Base-by-base conservation (phyloP, 2,329 filamentous ascomycete genomes). In the Ascochyta koolunga region DNA sequence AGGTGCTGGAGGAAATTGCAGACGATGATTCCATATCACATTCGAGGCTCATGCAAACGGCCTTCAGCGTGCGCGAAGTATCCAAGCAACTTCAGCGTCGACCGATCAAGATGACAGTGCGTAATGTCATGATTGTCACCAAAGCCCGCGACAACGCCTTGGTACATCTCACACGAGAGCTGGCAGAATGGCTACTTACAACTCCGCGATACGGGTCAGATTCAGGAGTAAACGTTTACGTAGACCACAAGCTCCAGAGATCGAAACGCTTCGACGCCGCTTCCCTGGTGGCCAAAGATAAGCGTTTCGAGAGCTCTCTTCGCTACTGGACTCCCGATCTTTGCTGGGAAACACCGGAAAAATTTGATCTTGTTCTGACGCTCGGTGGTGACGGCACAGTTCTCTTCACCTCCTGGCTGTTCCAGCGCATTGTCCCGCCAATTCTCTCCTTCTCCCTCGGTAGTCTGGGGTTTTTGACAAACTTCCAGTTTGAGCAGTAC, bases 51-150 rank as follows among this genome's bases (percentile, higher is more conserved):
- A 91, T 97, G 69, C 93, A 97, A 79, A 99, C 95, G 0, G 95
- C 95, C 44, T 96, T 91, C 0, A 90, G 92, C 40, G 95, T 99
- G 18, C 87, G 95, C 47, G 95, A 99, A 77, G 93, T 99, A 11
- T 96, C 92, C 15, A 93, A 96, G 76, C 95, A 98, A 77, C 82
- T 99, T 54, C 93, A 96, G 78, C 87, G 93, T 50, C 86, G 91
- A 35, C 93, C 95, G 19, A 91, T 98, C 76, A 95, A 90, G 77
- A 88, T 93, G 62, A 93, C 93, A 10, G 93, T 99, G 40, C 87
- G 86, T 69, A 97, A 91, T 73, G 86, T 99, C 69, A 98, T 99
- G 95, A 96, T 99, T 68, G 91, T 99, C 61, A 99, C 95, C 58
- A 99, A 98, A 77, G 95, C 95, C 19, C 87, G 95, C 59, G 95